A percentile compares a stretch with the other conserved stretches of the same genome.
phyloP scores from a whole-genome alignment of 2,329 filamentous ascomycete genomes.

The Aspergillus bombycis region DNA sequence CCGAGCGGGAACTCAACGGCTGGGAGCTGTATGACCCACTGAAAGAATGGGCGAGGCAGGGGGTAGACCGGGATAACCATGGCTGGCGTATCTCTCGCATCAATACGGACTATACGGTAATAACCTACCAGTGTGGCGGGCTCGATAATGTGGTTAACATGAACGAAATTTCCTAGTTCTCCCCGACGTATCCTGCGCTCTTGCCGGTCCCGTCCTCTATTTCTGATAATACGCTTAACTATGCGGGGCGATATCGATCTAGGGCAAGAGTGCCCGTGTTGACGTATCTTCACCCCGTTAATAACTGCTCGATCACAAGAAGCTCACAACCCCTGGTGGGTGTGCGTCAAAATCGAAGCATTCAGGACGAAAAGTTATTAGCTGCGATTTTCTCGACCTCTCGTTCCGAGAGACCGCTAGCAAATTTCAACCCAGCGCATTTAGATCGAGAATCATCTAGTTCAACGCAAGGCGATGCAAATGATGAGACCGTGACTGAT shows the following conservation, averaged over 20 bases:
- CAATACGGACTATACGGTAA: constrained; percentile 78
- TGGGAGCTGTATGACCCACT: constrained; percentile 85
- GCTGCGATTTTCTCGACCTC: constrained; percentile 87
- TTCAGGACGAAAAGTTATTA: constrained; percentile 93
- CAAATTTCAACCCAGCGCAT: constrained; percentile 40
- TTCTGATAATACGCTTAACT: constrained; percentile 96
- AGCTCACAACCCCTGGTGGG: constrained; percentile 92
- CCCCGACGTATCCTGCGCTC: constrained; percentile 85
- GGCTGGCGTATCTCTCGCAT: constrained; percentile 90
- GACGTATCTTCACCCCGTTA: constrained; percentile 93
- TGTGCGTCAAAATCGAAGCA: constrained; percentile 82
- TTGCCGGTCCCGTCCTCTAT: constrained; percentile 85
- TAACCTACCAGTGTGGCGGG: constrained; percentile 10
- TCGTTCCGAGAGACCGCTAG: constrained; percentile 47
- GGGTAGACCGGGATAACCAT: constrained; percentile 77
- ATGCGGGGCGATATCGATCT: constrained; percentile 87
- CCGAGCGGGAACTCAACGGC: constrained; percentile 74
- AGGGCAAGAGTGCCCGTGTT: constrained; percentile 84
- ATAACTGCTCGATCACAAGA: constrained; percentile 94
- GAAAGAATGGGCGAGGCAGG: constrained; percentile 84
- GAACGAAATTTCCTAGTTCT: constrained; percentile 60
- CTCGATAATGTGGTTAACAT: constrained; percentile 10
- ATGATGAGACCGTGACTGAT: constrained; percentile 51
- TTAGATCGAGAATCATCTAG: constrained; percentile 48
- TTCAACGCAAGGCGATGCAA: constrained; percentile 54